These are phyloP conservation scores for Litsea cubeba DNA, from an alignment of 164 flowering plant species.

Conservation along the genomic window DNA sequence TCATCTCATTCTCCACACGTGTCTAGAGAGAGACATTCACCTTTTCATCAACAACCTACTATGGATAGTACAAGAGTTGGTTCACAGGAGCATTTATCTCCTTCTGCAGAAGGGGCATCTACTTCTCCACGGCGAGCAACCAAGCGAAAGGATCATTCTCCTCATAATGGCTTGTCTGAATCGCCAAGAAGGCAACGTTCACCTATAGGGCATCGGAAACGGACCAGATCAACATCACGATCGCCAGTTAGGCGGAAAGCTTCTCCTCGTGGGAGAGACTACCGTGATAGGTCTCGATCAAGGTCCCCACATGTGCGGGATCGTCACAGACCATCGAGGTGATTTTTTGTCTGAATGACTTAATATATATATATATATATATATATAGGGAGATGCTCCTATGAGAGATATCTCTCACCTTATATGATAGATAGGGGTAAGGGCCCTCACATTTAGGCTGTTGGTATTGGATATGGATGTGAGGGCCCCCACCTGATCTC, in stretches of 20 bases:
- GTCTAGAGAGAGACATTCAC: slow-evolving; percentile 12
- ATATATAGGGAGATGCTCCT: too few relatives aligned
- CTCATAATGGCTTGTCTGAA: slow-evolving; percentile 10
- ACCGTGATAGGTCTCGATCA: slow-evolving; percentile 25
- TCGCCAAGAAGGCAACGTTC: slow-evolving; percentile 20
- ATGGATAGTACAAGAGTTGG: slow-evolving; percentile 9
- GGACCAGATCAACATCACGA: slow-evolving; percentile 19
- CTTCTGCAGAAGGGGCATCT: slow-evolving; percentile 8
- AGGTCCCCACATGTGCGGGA: slow-evolving; percentile 30
- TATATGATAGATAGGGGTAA: too few relatives aligned
- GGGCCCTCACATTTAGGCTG: too few relatives aligned
- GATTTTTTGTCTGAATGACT: background rate
- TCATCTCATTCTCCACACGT: slow-evolving; percentile 11
- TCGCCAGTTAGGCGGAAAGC: slow-evolving; percentile 25
- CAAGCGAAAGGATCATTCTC: slow-evolving; percentile 17
- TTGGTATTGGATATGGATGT: too few relatives aligned
- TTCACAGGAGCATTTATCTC: slow-evolving; percentile 5
- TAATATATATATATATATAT: too few relatives aligned
- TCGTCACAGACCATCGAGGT: slow-evolving; percentile 30
- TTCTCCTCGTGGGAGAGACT: slow-evolving; percentile 20
- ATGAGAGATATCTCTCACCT: too few relatives aligned
- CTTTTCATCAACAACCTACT: slow-evolving; percentile 16
- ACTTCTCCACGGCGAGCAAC: slow-evolving; percentile 22
- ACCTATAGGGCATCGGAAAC: slow-evolving; percentile 17
- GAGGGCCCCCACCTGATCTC: too few relatives aligned